phyloP scores from a whole-genome alignment of 2,329 filamentous ascomycete species.

The Microdochium bolleyi region DNA sequence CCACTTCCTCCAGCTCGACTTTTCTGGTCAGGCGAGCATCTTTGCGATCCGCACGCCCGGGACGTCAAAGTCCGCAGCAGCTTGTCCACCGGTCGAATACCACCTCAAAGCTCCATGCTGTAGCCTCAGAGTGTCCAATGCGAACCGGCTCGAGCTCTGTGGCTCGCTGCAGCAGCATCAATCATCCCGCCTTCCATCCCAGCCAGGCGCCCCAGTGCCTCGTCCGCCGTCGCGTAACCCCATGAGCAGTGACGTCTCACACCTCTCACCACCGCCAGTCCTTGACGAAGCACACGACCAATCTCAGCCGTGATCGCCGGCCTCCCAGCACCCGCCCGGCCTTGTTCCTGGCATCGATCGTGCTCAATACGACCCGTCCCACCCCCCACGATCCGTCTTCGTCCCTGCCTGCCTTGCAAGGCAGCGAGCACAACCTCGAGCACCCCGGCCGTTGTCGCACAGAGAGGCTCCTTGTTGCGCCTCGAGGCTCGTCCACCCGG shows the following conservation, averaged over 20 bases:
- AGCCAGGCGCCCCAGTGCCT: slow-evolving; percentile 25
- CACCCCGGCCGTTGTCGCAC: background rate
- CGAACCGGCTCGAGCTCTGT: slow-evolving; percentile 25
- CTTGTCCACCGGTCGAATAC: no score
- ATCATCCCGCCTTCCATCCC: slow-evolving; percentile 25
- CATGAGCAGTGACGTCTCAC: slow-evolving; percentile 12
- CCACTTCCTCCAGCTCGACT: slow-evolving; percentile 15
- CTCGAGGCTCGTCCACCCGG: background rate
- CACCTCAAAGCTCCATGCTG: no score
- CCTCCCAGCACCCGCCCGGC: background rate
- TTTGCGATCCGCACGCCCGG: slow-evolving; percentile 10
- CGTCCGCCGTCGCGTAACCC: slow-evolving; percentile 27
- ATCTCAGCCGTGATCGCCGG: background rate
- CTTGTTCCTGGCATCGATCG: background rate
- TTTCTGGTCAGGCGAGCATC: background rate
- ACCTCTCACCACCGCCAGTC: slow-evolving; percentile 10
- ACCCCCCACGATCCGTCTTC: background rate
- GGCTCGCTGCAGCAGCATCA: slow-evolving; percentile 27
- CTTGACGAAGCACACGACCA: background rate
- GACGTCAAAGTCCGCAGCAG: background rate
- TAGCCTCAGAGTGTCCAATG: slow-evolving; percentile 16
- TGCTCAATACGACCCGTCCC: background rate
- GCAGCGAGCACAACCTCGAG: background rate
- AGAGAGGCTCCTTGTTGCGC: background rate
- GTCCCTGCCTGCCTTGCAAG: background rate